Percentiles rank a stretch among this genome's conserved stretches.
phyloP scores from a whole-genome alignment of 2,329 filamentous ascomycete species.

The Diaporthe eres region DNA sequence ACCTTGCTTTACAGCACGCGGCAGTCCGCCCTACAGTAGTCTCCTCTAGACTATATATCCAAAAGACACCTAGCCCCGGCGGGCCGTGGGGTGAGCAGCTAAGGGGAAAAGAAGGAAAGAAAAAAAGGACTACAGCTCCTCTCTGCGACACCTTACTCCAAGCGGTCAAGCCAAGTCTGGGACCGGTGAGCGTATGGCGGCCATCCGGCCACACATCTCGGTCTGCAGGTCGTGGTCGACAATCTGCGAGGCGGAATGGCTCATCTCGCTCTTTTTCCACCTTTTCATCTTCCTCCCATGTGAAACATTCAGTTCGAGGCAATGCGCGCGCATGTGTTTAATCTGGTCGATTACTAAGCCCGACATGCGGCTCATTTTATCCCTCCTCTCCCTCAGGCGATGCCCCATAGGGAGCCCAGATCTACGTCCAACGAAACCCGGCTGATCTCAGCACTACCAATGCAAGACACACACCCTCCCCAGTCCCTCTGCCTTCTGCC shows the following conservation, averaged over 20 bases:
- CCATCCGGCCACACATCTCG: constrained; percentile 3
- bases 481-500: background rate
- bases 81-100: constrained; percentile 1
- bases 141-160: constrained; percentile 9
- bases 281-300: constrained; percentile 4
- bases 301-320: constrained; percentile 11
- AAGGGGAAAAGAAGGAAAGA: background rate
- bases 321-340: constrained; percentile 4
- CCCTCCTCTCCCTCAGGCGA: constrained; percentile 18
- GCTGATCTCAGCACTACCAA: constrained; percentile 38
- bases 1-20: constrained; percentile 19
- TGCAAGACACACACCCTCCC: constrained; percentile 31
- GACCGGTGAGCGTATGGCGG: constrained; percentile 29
- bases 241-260: constrained; percentile 24
- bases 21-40: constrained; percentile 19
- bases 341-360: constrained; percentile 31
- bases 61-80: background rate
- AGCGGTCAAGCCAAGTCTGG: constrained; percentile 6
- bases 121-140: background rate
- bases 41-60: background rate
- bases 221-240: constrained; percentile 3
- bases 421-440: constrained; percentile 27
- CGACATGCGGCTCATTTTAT: constrained; percentile 28
- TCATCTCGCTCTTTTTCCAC: constrained; percentile 13
- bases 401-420: constrained; percentile 27